Conservation (phyloP, 2,329 filamentous ascomycete genomes). For the Rugonectria rugulosa region DNA sequence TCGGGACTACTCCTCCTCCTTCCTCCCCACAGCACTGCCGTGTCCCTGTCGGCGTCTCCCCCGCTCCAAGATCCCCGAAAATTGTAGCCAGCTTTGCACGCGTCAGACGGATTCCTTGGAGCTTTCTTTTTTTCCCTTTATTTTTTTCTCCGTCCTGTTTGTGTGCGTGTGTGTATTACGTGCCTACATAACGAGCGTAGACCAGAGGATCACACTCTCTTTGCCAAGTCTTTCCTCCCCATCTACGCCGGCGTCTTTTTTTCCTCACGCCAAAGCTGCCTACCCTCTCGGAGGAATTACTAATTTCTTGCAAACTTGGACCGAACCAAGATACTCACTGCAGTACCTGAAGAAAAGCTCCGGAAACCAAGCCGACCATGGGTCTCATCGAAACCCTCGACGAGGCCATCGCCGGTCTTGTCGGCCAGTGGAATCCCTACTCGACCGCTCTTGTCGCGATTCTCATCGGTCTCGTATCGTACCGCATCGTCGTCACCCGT, state of each 20-base stretch:
- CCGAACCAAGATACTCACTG: no score
- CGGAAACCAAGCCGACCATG: conserved; percentile 42
- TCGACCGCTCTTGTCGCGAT: conserved; percentile 74
- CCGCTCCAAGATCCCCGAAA: conserved; percentile 27
- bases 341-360: no score
- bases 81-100: conserved; percentile 8
- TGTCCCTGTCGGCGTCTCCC: conserved; percentile 29
- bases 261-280: no score
- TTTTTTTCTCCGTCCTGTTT: not conserved
- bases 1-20: conserved; percentile 12
- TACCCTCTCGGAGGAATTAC: no score
- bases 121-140: not conserved
- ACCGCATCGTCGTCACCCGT: conserved; percentile 72
- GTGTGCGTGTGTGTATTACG: no score
- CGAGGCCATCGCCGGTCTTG: conserved; percentile 69
- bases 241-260: not conserved
- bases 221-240: no score
- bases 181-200: no score
- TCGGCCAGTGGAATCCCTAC: conserved; percentile 83
- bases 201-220: no score
- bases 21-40: conserved; percentile 22
- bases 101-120: conserved; percentile 5
- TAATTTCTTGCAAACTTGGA: no score
- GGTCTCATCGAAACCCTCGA: conserved; percentile 70
- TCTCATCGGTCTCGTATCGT: conserved; percentile 73